Base-by-base conservation (phyloP, 805 yeast genomes). In the Kodamaea kakaduensis region DNA sequence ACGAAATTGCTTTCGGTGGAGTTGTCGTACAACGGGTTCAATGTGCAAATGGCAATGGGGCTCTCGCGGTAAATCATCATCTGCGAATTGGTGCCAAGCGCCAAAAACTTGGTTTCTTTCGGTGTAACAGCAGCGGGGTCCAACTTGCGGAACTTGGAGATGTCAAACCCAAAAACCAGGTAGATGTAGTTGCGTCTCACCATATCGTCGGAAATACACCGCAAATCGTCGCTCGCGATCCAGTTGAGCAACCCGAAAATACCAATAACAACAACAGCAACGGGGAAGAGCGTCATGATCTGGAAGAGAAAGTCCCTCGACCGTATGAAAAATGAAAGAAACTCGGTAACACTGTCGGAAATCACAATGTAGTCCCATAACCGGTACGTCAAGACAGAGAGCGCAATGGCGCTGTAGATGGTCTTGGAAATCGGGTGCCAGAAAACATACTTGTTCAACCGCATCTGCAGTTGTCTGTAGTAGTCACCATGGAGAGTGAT, bases 401-500 rank as follows among this genome's bases (percentile, higher is more conserved):
- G 46, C 1, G 54, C 17, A 9, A 54, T 40, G 3, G 51, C 46
- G 9, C 52, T 24, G 7, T 57, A 27, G 8, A 59, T 4, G 5
- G 43, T 29, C 14, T 37, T 37, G 0, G 75, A 60, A 15, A 61
- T 38, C 3, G 72, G 75, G 50, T 71, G 71, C 64, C 69, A 68
- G 31, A 76, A 65, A 25, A 76, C 48, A 30, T 50, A 48, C 39
- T 51, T 67, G 51, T 72, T 75, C 35, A 76, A 63, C 17, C 56
- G 41, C 2, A 78, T 58, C 49, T 75, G 81, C 25, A 63, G 52
- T 43, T 62, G 67, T 16, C 71, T 51, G 37, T 75, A 60, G 44
- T 69, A 76, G 52, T 84, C 93, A 38, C 84, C 77, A 19, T 81
- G 76, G 40, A 83, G 57, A 38, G 75, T 78, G 36, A 80, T 50